phyloP scores from a whole-genome alignment of 1,284 basidiomycete genomes.

The Malassezia arunalokei region DNA sequence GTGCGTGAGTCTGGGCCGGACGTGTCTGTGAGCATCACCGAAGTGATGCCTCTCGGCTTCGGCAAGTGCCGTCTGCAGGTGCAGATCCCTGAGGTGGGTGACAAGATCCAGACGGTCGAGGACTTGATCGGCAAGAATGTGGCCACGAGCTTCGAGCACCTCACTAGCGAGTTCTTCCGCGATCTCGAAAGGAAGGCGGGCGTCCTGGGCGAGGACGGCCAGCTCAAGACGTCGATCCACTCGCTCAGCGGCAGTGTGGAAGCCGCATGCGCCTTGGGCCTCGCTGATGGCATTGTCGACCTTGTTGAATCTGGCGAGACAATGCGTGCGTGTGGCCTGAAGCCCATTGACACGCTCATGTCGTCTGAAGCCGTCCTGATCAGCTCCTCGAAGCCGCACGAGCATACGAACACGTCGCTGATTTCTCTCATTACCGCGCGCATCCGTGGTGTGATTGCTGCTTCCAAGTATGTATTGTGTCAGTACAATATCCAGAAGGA shows the following conservation, averaged over 20 bases:
- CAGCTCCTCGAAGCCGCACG: conserved; percentile 60
- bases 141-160: conserved; percentile 83
- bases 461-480: conserved; percentile 72
- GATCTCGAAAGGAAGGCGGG: conserved; percentile 55
- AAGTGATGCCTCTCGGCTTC: conserved; percentile 75
- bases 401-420: conserved; percentile 54
- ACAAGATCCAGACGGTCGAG: conserved; percentile 60
- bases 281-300: conserved; percentile 94
- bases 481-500: conserved; percentile 76
- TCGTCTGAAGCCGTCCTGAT: conserved; percentile 87
- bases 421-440: conserved; percentile 73
- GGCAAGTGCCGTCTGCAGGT: conserved; percentile 90
- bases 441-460: conserved; percentile 84
- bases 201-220: conserved; percentile 46
- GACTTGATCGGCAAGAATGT: conserved; percentile 79
- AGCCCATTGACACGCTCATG: conserved; percentile 69
- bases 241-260: conserved; percentile 96
- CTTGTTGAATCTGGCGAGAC: conserved; percentile 97
- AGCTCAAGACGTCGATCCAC: conserved; percentile 63
- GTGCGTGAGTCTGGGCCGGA: conserved; percentile 72
- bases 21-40: conserved; percentile 54
- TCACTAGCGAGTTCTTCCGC: conserved; percentile 68
- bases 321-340: conserved; percentile 93
- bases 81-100: conserved; percentile 69
- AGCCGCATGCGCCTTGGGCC: conserved; percentile 86